Base-by-base conservation (phyloP, 352 stramenopile genomes). In the Pythium dissimile region DNA sequence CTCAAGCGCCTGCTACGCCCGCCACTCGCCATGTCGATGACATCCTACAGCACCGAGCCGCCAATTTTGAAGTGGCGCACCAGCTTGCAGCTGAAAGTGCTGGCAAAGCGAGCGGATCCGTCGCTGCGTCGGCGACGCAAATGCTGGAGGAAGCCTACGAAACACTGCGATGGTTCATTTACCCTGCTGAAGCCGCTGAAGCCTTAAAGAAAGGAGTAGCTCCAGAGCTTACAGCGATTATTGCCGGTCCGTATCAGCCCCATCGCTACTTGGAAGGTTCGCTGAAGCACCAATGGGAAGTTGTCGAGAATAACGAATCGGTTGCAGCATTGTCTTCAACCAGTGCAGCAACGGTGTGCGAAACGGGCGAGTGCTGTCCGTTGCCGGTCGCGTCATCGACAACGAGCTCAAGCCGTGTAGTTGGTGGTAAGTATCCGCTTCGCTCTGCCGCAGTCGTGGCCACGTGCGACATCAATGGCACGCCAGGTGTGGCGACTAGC, bases 281-380 rank as follows among this genome's bases (percentile, higher is more conserved):
- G 15, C 60, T 84, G 20, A 71, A 64, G 43, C 62, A 75, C 64
- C 73, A 86, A 53, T 86, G 76, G 76, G 54, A 57, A 31, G 49
- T 48, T 16, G 26, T 27, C 6, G 49, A 57, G n/a, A 26, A 41
- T 16, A n/a, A 48, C 12, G 11, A 24, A 9, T 15, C 20, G 13
- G 10, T 12, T 12, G 12, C 32, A 23, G 20, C 24, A 30, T 1
- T 18, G 15, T 2, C 35, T 27, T 15, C 23, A 8, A 13, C n/a
- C 11, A n/a, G 30, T 5, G 24, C 34, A 9, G n/a, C 11, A 16
- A 15, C 28, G 5, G 23, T 61, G 21, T 61, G 53, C 43, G 42
- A 61, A 30, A 52, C 59, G 38, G 70, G 60, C 54, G 51, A 43
- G 11, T 61, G 53, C 43, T 51, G 45, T 23, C 39, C 54, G 12